Evolutionary conservation across 1,139 yeast genomes (phyloP).

Genomic region (Cylindricascospora bacillispora): DNA sequence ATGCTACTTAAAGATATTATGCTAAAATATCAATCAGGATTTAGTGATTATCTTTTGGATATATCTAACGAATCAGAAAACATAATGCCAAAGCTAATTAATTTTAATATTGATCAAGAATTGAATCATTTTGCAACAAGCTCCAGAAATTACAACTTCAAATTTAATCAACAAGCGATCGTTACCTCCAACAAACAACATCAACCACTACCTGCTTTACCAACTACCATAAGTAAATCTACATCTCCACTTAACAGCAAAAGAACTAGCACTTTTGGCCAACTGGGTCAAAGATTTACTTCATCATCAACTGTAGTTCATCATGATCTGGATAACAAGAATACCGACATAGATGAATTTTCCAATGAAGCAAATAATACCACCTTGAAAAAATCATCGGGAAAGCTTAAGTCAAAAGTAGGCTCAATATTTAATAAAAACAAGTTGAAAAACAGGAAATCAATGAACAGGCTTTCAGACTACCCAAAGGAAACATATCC

Average conservation of each 20-base stretch:
- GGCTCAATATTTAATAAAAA: conserved; percentile 76
- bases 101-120: conserved; percentile 47
- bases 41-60: conserved; percentile 35
- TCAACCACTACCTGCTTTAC: background rate
- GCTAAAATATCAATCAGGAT: conserved; percentile 54
- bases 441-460: conserved; percentile 26
- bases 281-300: conserved; percentile 8
- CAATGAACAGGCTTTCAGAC: too few species aligned
- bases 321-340: conserved; percentile 13
- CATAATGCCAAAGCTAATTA: conserved; percentile 52
- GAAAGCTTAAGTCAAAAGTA: conserved; percentile 56
- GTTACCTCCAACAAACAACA: too few species aligned
- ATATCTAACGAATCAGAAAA: conserved; percentile 46
- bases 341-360: conserved; percentile 9
- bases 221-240: conserved; percentile 3
- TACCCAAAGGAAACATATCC: too few species aligned
- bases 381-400: conserved; percentile 17
- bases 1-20: conserved; percentile 55
- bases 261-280: conserved; percentile 10
- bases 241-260: too few species aligned
- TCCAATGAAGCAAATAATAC: conserved; percentile 17
- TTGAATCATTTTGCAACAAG: conserved; percentile 44
- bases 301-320: conserved; percentile 14
- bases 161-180: background rate
- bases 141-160: conserved; percentile 19